Evolutionary conservation across 2,329 filamentous ascomycete genomes (phyloP).

Genomic region (Dothideomycetes sp.): DNA sequence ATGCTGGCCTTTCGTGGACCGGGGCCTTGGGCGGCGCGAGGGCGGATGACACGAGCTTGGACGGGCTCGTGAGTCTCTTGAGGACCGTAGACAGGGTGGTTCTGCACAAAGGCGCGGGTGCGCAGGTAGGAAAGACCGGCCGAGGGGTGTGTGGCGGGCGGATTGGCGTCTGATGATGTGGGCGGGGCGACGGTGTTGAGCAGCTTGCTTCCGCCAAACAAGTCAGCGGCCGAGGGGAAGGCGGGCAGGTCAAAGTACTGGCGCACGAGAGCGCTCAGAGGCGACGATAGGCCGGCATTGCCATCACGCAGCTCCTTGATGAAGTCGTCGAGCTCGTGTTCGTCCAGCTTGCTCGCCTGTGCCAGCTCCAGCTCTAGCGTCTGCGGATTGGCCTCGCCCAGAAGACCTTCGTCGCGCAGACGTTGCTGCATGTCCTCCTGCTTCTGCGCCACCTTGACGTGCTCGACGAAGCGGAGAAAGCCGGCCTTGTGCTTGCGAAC

Average conservation of each 20-base stretch:
- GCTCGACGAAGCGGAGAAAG: constrained; percentile 19
- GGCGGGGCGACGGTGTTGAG: background rate
- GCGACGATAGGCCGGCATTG: constrained; percentile 33
- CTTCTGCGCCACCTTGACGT: constrained; percentile 11
- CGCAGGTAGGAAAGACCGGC: constrained; percentile 53
- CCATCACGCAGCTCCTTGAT: constrained; percentile 33
- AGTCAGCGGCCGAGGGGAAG: constrained; percentile 16
- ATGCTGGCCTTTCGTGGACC: constrained; percentile 26
- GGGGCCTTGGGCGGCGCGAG: constrained; percentile 26
- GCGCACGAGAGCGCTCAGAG: constrained; percentile 41
- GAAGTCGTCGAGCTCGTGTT: constrained; percentile 7
- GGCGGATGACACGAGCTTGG: constrained; percentile 45
- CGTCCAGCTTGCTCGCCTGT: constrained; percentile 1
- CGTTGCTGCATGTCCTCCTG: constrained; percentile 5
- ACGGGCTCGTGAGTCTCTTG: constrained; percentile 42
- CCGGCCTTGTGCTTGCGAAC: constrained; percentile 22
- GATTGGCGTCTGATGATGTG: constrained; percentile 26
- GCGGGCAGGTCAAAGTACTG: constrained; percentile 47
- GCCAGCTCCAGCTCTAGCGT: constrained; percentile 6
- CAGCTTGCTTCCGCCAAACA: background rate
- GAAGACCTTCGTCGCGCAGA: constrained; percentile 7
- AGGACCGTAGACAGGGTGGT: constrained; percentile 51
- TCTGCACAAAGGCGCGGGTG: constrained; percentile 42
- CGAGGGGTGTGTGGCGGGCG: constrained; percentile 53
- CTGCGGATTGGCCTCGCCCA: constrained; percentile 4